phyloP scores from a whole-genome alignment of 2,329 filamentous ascomycete species.

The Aspergillus candidus region DNA sequence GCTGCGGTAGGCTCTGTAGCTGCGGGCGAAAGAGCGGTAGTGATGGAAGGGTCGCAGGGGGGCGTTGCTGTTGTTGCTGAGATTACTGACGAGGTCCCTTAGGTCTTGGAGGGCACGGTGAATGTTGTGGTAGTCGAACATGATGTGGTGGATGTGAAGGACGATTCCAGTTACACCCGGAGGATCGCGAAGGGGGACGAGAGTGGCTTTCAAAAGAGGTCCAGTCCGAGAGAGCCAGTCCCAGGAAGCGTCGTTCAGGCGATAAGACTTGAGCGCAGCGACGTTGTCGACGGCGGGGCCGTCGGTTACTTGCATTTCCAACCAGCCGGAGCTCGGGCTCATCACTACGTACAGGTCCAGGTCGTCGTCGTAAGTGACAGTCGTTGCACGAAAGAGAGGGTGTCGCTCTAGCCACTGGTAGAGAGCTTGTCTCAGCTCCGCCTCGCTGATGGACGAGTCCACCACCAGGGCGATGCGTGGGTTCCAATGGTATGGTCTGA shows the following conservation, averaged over 20 bases:
- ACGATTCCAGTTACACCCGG: background rate
- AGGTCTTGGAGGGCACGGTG: background rate
- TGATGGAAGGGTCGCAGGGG: background rate
- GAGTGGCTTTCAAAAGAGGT: slow-evolving; percentile 1
- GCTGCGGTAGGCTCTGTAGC: background rate
- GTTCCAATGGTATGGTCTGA: background rate
- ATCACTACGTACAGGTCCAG: background rate
- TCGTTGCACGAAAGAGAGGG: background rate
- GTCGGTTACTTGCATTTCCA: background rate
- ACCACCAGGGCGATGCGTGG: background rate
- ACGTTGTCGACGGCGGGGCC: background rate
- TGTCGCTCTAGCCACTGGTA: background rate
- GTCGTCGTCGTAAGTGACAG: background rate
- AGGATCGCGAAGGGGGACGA: background rate
- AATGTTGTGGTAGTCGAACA: background rate
- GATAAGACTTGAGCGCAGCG: background rate
- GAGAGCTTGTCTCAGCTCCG: background rate
- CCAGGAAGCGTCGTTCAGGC: background rate
- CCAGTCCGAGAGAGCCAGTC: background rate
- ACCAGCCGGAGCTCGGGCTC: background rate
- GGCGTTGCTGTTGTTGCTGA: background rate
- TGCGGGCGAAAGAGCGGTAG: background rate
- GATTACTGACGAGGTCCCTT: background rate
- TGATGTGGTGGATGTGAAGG: background rate
- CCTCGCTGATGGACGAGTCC: background rate